Evolutionary conservation across 352 stramenopile species (phyloP).

Genomic region (Pythium apleroticum): DNA sequence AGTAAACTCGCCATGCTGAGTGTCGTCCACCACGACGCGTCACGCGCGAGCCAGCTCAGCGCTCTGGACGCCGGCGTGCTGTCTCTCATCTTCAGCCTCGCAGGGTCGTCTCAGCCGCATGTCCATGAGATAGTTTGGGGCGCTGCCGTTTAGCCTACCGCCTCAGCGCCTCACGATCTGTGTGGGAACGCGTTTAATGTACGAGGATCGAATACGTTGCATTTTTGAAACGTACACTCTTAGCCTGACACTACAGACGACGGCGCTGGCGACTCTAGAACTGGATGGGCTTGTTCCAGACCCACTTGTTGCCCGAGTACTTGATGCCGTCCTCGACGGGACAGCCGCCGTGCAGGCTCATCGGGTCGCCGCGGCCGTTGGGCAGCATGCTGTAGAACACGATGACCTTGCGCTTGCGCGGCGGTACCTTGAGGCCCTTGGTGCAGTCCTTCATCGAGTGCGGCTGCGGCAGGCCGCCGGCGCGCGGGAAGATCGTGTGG

Average conservation of each 20-base stretch:
- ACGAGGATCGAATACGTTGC: no score
- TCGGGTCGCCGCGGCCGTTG: conserved; percentile 56
- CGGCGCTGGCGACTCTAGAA: neutral
- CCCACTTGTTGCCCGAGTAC: conserved; percentile 82
- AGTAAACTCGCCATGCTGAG: conserved; percentile 18
- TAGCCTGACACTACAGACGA: neutral
- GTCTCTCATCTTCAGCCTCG: no score
- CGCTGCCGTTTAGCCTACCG: no score
- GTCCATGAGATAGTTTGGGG: no score
- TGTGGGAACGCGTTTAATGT: no score
- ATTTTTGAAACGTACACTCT: neutral
- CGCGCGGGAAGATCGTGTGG: conserved; percentile 72
- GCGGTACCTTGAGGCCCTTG: conserved; percentile 59
- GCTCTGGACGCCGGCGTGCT: no score
- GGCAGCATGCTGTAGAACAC: conserved; percentile 84
- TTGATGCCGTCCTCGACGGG: conserved; percentile 73
- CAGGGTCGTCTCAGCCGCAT: no score
- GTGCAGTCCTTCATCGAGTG: conserved; percentile 55
- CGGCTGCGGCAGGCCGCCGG: conserved; percentile 45
- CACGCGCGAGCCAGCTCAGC: no score
- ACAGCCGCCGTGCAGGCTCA: conserved; percentile 70
- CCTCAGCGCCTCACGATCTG: no score
- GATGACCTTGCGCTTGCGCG: conserved; percentile 75
- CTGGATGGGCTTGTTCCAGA: conserved; percentile 72
- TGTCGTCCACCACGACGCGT: conserved; percentile 15